Base-by-base conservation (phyloP, 352 stramenopile genomes). In the Elongisporangium anandrum region DNA sequence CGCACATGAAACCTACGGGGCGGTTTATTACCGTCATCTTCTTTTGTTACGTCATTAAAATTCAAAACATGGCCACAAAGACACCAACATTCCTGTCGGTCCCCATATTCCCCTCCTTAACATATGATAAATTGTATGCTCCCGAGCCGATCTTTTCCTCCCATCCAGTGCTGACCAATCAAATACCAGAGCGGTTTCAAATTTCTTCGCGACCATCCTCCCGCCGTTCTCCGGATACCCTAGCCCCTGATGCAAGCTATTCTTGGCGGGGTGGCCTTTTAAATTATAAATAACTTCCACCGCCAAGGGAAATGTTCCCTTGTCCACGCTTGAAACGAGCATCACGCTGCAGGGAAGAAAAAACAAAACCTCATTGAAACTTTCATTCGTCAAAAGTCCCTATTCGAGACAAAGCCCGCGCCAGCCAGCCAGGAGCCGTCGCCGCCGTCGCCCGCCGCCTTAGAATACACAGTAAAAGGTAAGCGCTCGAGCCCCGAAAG, bases 371-470 rank as follows among this genome's bases (percentile, higher is more conserved):
- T 56, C 49, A 59, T 68, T 66, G 65, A 75, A 72, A 81, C 45
- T 79, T 87, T 90, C 83, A 92, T 92, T 92, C 79, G 81, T 65
- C 79, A 92, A 92, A 92, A 92, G 72, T 87, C 82, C 74, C 66
- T 64, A 81, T 70, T 89, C 72, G 60, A 80, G 75, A 72, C 75
- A 89, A 73, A 92, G 73, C 75, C 67, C 71, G 73, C 77, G 72
- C 69, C 75, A 84, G 71, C 80, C 79, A 88, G 73, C 79, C 72
- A 88, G 76, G 72, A 81, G 77, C 73, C 74, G 66, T 66, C 66
- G 64, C 54, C 69, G 65, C 66, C 71, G 65, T 53, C 52, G 39
- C 55, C 53, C 56, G 52, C 61, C 61, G 57, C 54, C 54, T 55
- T 50, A 75, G 62, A 71, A 68, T 71, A 63, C 64, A 75, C 64